Base-by-base conservation (phyloP, 352 stramenopile genomes). In the Globisporangium ultimum region DNA sequence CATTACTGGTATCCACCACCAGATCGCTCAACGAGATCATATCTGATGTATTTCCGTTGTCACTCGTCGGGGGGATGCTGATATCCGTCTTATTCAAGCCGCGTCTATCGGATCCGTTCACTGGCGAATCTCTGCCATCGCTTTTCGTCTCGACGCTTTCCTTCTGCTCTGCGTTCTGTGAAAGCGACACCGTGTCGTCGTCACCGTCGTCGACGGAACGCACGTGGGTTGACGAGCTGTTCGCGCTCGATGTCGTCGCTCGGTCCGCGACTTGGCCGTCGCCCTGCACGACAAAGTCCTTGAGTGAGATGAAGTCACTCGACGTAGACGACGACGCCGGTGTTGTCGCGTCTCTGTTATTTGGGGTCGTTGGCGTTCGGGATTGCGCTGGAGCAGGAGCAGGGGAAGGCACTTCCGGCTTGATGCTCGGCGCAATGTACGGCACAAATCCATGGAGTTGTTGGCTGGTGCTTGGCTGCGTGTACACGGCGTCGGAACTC, bases 231-330 rank as follows among this genome's bases (percentile, higher is more conserved):
- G 51, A 40, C 12, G 58, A 65, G 55, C 65, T 80, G 40, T 63
- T 65, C 21, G 60, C 7, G 50, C 67, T 83, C 21, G 60, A 66
- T 41, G n/a, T 13, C 14, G 60, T 66, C 12, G 43, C 48, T 3
- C 60, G 53, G 40, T 61, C 53, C 4, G 40, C 34, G 12, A 56
- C 22, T 20, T 61, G 45, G 17, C 73, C 71, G 14, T 77, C 70
- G 15, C 55, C 60, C 46, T 82, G 61, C 17, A 74, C 63, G 18
- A 77, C 51, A 53, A 80, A 86, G 57, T 84, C 71, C 24, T 80
- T 78, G 1, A 86, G 69, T 20, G 76, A 76, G 55, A 86, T 83
- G 43, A 85, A 77, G 55, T 79, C 72, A 5, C 49, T 46, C 1
- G 53, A 61, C 12, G 58, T 14, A 15, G 32, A 28, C 43, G 36